Evolutionary conservation across 2,329 filamentous ascomycete species (phyloP).

Genomic region (Colletotrichum theobromicola): DNA sequence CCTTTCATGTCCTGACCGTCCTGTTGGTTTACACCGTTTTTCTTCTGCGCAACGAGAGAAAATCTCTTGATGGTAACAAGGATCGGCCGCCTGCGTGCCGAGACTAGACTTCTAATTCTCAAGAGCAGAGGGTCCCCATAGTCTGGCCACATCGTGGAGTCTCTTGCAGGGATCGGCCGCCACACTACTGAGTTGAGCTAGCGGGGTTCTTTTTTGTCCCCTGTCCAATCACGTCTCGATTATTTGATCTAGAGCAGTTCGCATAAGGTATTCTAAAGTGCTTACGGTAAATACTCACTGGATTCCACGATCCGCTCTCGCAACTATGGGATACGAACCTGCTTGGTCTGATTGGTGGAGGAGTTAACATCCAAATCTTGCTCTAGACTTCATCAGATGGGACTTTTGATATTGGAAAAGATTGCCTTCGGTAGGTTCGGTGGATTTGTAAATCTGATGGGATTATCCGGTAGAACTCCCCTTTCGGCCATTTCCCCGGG

Average conservation of each 20-base stretch:
- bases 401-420: not conserved
- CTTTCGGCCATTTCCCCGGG: not conserved
- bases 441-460: not conserved
- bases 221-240: not conserved
- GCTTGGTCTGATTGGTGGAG: not conserved
- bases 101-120: not conserved
- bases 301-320: not conserved
- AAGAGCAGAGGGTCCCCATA: not conserved
- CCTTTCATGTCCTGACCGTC: no score
- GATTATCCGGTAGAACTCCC: not conserved
- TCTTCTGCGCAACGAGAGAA: not conserved
- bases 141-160: not conserved
- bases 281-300: not conserved
- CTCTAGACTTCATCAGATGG: not conserved
- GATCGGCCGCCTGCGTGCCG: not conserved
- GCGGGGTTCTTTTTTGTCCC: no score
- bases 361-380: not conserved
- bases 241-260: not conserved
- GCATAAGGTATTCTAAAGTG: not conserved
- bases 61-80: not conserved
- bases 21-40: not conserved
- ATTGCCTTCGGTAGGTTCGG: not conserved
- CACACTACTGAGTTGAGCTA: not conserved
- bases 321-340: rapidly evolving
- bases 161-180: not conserved